Percentiles rank a stretch among this genome's conserved stretches.
phyloP scores from a whole-genome alignment of 225 moss, liverwort and hornwort species.

The Pseudisothecium myosuroides region DNA sequence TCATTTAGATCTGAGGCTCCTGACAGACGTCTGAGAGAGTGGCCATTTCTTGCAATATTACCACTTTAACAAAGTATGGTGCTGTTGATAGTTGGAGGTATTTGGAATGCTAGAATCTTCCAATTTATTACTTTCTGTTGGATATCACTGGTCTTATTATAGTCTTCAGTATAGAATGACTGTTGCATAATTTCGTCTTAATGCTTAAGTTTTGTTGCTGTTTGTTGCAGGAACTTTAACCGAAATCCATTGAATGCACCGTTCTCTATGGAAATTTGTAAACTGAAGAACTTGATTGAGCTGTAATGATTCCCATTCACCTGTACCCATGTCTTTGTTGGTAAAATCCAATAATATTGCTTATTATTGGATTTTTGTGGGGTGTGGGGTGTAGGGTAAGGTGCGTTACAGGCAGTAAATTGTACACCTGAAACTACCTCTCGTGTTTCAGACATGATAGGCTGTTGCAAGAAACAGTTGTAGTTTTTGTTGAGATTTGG shows the following conservation, averaged over 20 bases:
- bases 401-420: not conserved
- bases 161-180: not conserved
- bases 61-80: not conserved
- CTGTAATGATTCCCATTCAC: slow-evolving; percentile 7
- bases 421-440: not conserved
- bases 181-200: not conserved
- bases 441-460: not conserved
- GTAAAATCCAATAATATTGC: no score
- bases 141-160: not conserved
- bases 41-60: not conserved
- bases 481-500: not conserved
- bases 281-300: slow-evolving; percentile 27
- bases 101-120: not conserved
- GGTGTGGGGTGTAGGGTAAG: not conserved
- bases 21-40: not conserved
- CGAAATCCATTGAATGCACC: slow-evolving; percentile 26
- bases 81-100: not conserved
- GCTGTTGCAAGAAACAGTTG: not conserved
- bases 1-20: not conserved
- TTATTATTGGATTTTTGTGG: not conserved
- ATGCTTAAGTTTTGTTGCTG: not conserved
- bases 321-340: not conserved
- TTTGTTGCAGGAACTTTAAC: slow-evolving; percentile 13
- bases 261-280: slow-evolving; percentile 15
- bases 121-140: not conserved